phyloP scores from a whole-genome alignment of 176 grass and related monocot species.

The Carex scoparia region DNA sequence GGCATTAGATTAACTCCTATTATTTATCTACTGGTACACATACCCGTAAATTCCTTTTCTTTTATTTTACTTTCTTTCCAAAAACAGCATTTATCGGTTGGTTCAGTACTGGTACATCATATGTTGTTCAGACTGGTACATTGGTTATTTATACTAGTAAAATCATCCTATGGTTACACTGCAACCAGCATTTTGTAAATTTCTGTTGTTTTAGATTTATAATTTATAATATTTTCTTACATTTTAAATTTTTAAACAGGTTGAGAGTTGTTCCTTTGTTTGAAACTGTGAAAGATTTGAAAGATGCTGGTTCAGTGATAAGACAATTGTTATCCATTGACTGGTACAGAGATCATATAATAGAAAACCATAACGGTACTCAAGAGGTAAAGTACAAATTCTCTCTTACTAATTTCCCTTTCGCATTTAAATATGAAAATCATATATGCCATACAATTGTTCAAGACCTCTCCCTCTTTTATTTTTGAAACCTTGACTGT shows the following conservation, averaged over 20 bases:
- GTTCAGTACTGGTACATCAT: not conserved
- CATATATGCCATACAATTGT: not conserved
- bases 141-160: not conserved
- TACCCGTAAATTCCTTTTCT: too few relatives aligned
- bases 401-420: not conserved
- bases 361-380: conserved; percentile 77
- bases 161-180: not conserved
- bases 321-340: conserved; percentile 82
- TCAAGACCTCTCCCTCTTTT: not conserved
- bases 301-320: conserved; percentile 70
- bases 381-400: conserved; percentile 62
- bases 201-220: not conserved
- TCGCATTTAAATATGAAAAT: not conserved
- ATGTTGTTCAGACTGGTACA: not conserved
- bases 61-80: not conserved
- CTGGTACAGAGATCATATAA: conserved; percentile 84
- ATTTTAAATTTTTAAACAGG: conserved; percentile 36
- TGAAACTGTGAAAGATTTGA: conserved; percentile 95
- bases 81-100: not conserved
- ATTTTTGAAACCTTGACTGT: too few relatives aligned
- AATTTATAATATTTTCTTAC: not conserved
- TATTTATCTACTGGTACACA: too few relatives aligned
- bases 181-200: not conserved
- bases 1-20: too few relatives aligned
- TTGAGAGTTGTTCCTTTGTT: conserved; percentile 94